Evolutionary conservation across 169 alveolate genomes (phyloP), one percentile per base, ranked within the genome.

Genomic region (Amoebophrya sp.): DNA sequence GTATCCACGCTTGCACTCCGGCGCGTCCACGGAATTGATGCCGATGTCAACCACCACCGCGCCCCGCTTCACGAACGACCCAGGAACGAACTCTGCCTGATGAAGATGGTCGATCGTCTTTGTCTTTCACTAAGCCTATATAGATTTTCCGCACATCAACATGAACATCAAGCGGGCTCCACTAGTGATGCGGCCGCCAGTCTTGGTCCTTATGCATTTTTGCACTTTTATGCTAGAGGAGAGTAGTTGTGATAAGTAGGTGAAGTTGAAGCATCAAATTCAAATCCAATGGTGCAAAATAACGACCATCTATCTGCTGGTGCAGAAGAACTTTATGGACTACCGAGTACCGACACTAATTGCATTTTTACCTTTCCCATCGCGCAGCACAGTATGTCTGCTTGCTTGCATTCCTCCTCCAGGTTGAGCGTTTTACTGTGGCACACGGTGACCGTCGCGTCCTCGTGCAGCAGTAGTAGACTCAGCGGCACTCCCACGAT

Each of bases 31-130:
- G 39, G 87, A 42, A 88, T 93, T 93, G 10, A 94, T 94, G 48
- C 97, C 97, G 26, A 95, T 95, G 91, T 95, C 97, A 41, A 95
- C 92, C 15, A 95, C 96, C 26, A 94, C 91, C 40, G 94, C 93
- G 38, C 96, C 96, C 91, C 89, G 93, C 90, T 94, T 94, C 0
- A 95, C 89, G 94, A 93, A 90, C 10, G 92, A 94, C 26, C 93
- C 94, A 69, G 91, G 92, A 15, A 95, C 90, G n/a, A 45, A 15
- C 18, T 45, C 67, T 10, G 67, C 67, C 67, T 45, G 67, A 18
- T 18, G 18, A 45, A 18, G 67, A 45, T 15, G n/a, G n/a, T n/a
- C n/a, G n/a, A n/a, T n/a, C n/a, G n/a, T n/a, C n/a, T n/a, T n/a
- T n/a, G n/a, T n/a, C n/a, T n/a, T n/a, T n/a, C n/a, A n/a, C n/a